phyloP scores from a whole-genome alignment of 116 monocot genomes.

The Phalaenopsis hybrid region DNA sequence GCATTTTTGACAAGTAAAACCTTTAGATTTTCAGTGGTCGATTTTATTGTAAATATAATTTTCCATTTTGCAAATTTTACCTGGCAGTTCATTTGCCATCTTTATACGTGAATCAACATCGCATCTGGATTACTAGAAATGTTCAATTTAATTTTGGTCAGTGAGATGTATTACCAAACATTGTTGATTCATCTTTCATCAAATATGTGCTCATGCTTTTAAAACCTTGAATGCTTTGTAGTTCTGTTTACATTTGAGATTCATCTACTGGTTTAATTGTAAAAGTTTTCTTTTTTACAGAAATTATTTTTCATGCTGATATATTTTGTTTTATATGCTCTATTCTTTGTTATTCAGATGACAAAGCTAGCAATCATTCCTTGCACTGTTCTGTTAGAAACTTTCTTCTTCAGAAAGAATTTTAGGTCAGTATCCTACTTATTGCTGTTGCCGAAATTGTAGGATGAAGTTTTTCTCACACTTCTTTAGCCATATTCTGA shows the following conservation, averaged over 20 bases:
- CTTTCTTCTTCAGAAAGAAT: slow-evolving; percentile 63
- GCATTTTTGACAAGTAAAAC: too few species aligned
- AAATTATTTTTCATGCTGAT: slow-evolving; percentile 9
- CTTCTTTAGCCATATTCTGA: background rate
- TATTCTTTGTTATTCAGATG: slow-evolving; percentile 41
- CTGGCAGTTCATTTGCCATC: background rate
- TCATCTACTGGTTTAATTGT: background rate
- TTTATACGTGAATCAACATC: background rate
- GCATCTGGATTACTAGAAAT: background rate
- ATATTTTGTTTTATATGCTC: background rate
- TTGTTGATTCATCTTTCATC: background rate
- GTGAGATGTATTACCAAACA: background rate
- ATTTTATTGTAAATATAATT: too few species aligned
- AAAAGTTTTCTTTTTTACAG: background rate
- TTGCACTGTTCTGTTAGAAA: slow-evolving; percentile 69
- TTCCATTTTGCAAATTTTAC: background rate
- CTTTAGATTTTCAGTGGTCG: too few species aligned
- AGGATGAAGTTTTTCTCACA: background rate
- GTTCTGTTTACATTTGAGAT: background rate
- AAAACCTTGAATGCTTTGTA: background rate
- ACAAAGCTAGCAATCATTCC: slow-evolving; percentile 84
- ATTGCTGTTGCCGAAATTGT: background rate
- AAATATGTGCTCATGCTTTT: background rate
- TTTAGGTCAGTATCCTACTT: slow-evolving; percentile 48
- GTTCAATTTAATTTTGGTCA: background rate